A percentile compares a stretch with the other conserved stretches of the same genome.
phyloP scores from a whole-genome alignment of 805 yeast genomes.

The Pachysolen tannophilus region DNA sequence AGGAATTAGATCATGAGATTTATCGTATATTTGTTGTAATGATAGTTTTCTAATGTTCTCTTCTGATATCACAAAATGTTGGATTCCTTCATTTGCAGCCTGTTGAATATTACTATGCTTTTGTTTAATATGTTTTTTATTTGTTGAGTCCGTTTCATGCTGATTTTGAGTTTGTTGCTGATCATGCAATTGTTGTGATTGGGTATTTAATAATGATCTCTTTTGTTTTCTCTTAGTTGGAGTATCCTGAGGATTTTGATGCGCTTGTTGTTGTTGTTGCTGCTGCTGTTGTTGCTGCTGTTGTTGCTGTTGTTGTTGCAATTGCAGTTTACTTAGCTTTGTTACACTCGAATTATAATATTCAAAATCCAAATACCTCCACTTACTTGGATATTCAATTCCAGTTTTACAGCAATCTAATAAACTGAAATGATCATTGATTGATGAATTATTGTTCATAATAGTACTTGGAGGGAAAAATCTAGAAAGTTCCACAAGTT shows the following conservation, averaged over 20 bases:
- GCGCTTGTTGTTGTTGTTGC: too few species aligned
- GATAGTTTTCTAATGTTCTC: slow-evolving; percentile 48
- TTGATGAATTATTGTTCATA: not conserved
- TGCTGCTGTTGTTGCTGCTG: too few species aligned
- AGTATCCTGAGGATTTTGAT: slow-evolving; percentile 9
- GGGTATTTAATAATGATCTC: slow-evolving; percentile 12
- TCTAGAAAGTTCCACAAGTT: slow-evolving; percentile 41
- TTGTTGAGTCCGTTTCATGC: too few species aligned
- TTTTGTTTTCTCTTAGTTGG: slow-evolving; percentile 13
- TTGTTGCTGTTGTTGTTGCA: too few species aligned
- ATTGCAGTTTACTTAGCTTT: slow-evolving; percentile 1
- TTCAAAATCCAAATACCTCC: slow-evolving; percentile 48
- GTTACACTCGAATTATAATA: slow-evolving; percentile 31
- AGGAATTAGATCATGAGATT: slow-evolving; percentile 51
- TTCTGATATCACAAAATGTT: slow-evolving; percentile 41
- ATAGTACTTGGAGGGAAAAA: slow-evolving; percentile 26
- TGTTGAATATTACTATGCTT: not conserved
- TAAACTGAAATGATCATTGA: slow-evolving; percentile 14
- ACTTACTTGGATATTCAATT: slow-evolving; percentile 38
- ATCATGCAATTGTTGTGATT: slow-evolving; percentile 7
- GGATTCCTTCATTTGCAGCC: slow-evolving; percentile 35
- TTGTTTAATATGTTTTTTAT: too few species aligned
- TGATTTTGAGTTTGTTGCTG: slow-evolving; percentile 4
- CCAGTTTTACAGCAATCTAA: slow-evolving; percentile 22
- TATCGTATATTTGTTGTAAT: slow-evolving; percentile 56